Evolutionary conservation across 768 basidiomycete species (phyloP), one percentile per base, ranked within the genome.

Genomic region (Leccinum subgranulosum): DNA sequence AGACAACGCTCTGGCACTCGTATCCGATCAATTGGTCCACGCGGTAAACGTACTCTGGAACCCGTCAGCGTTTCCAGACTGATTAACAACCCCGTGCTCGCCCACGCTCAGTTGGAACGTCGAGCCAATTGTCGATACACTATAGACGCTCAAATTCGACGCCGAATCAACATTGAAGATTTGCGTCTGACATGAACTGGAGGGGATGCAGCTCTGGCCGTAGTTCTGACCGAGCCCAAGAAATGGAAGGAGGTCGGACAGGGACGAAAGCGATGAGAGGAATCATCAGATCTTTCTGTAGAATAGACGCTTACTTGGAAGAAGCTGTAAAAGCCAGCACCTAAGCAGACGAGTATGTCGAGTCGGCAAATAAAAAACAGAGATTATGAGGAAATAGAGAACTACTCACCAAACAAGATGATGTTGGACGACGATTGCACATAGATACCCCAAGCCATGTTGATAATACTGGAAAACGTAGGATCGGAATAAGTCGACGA

Each of bases 281-380:
- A 5, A 5, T n/a, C 17, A 41, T 41, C 39, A n/a, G 39, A 41
- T 41, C 39, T 41, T 10, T 39, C 36, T n/a, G 17, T 41, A 4
- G 4, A 41, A 41, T 19, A n/a, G 39, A 19, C 39, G 10, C 39
- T 41, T 19, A 72, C 78, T 53, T 69, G 67, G 75, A 74, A 82
- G 69, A 82, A 82, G 64, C 72, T 77, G 66, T 83, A 83, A 34
- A 79, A 67, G 0, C 81, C 80, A 0, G 77, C 81, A 34, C 80
- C 77, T 77, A 45, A 14, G 17, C 23, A 27, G 5, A 27, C 3
- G 25, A n/a, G 31, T 56, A 41, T 41, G n/a, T 41, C 10, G 25
- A 66, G 59, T 25, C 14, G 23, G 73, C 63, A 53, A 15, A 41
- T 15, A 68, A 47, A 48, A 76, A 65, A 52, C 73, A 64, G 11